Evolutionary conservation across 352 stramenopile genomes (phyloP).

Genomic region (Aphanomyces astaci): DNA sequence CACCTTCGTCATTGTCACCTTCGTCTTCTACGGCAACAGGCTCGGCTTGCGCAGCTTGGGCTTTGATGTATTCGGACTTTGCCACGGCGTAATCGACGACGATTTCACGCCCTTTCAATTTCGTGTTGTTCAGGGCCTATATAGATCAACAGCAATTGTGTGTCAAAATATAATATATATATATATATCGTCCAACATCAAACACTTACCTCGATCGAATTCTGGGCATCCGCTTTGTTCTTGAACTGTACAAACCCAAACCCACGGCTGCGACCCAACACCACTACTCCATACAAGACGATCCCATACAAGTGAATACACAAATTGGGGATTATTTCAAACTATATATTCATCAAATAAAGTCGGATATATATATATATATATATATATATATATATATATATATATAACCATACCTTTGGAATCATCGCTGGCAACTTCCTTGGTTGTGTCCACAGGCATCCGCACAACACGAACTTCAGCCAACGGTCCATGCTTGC

Average conservation of each 20-base stretch:
- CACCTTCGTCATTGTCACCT: slow-evolving; percentile 25
- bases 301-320: too few species aligned
- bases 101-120: slow-evolving; percentile 77
- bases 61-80: slow-evolving; percentile 69
- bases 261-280: slow-evolving; percentile 56
- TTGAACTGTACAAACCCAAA: slow-evolving; percentile 82
- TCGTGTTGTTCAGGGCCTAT: slow-evolving; percentile 55
- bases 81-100: slow-evolving; percentile 79
- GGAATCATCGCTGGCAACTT: slow-evolving; percentile 29
- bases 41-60: slow-evolving; percentile 26
- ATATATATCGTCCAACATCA: too few species aligned
- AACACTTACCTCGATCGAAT: slow-evolving; percentile 41
- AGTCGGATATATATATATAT: too few species aligned
- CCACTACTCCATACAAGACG: too few species aligned
- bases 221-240: slow-evolving; percentile 47
- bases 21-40: slow-evolving; percentile 1
- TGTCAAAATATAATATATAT: neutral
- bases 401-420: neutral
- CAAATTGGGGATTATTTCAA: too few species aligned
- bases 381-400: too few species aligned
- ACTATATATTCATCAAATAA: too few species aligned
- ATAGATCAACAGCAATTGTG: too few species aligned
- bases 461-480: slow-evolving; percentile 70
- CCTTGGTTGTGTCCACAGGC: slow-evolving; percentile 40
- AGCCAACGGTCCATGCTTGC: slow-evolving; percentile 49